Evolutionary conservation across 768 basidiomycete genomes (phyloP), one percentile per base, ranked within the genome.

Genomic region (Gymnopilus dilepis): DNA sequence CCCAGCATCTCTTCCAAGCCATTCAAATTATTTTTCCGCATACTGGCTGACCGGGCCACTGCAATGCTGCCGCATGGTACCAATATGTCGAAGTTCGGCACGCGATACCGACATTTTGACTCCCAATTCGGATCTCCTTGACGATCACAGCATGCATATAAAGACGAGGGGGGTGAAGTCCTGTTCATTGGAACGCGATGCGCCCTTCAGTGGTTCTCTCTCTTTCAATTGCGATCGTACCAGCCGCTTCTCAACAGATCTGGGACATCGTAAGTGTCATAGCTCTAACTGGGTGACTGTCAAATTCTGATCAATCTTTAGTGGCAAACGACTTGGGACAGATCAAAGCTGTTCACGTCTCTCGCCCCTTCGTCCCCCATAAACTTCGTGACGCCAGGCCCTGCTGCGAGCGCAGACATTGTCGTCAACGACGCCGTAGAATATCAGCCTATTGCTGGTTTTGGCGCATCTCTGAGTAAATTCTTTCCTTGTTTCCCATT

Each of bases 401-500:
- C 83, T 4, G 80, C 80, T 38, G 87, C 80, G 2, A 77, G 76
- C 43, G 89, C 89, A 0, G 83, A 91, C 69, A 91, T 92, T 55
- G 78, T 80, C 41, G 73, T 92, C 13, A 71, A 85, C 51, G 89
- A 90, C 69, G 73, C 72, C 2, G 64, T 74, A 2, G 70, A 80
- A n/a, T 86, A 83, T 71, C 91, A 91, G 73, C 73, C 78, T 0
- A 84, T 92, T 40, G 80, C 78, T 54, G 90, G 91, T 12, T 89
- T 90, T 66, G 90, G 90, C 0, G 88, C 81, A 8, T 67, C 85
- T 0, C 75, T 92, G 31, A 91, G 91, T 91, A 58, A 62, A 57
- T 48, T n/a, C 15, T 19, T 59, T 40, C 4, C 12, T 9, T n/a
- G 37, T 19, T 12, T 12, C 40, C 21, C 30, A 26, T 22, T 55